phyloP scores from a whole-genome alignment of 306 rosid species.

The Styphnolobium japonicum region DNA sequence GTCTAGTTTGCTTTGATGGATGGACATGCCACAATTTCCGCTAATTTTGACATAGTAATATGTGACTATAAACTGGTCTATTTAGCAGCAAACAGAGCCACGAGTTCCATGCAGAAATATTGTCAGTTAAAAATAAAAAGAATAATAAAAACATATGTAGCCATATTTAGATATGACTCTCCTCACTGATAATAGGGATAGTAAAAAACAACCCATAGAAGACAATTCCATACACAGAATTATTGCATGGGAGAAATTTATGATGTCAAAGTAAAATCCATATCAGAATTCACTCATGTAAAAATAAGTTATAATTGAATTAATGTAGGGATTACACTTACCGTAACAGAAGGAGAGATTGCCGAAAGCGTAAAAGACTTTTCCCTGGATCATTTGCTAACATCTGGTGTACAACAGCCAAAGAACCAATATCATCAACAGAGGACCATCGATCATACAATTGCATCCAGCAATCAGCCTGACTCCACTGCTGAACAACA shows the following conservation, averaged over 20 bases:
- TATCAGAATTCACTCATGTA: not conserved
- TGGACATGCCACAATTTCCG: not conserved
- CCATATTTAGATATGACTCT: not conserved
- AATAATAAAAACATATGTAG: not conserved
- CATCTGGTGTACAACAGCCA: conserved; percentile 92
- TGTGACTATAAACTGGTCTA: not conserved
- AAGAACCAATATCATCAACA: conserved; percentile 89
- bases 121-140: not conserved
- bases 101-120: not conserved
- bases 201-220: not conserved
- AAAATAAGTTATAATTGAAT: not conserved
- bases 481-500: conserved; percentile 63
- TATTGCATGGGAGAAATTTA: not conserved
- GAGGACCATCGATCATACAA: conserved; percentile 87
- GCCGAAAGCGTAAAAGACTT: conserved; percentile 81
- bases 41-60: not conserved
- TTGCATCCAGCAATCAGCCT: conserved; percentile 97
- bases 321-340: conserved; percentile 28
- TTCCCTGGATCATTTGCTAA: conserved; percentile 80
- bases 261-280: not conserved
- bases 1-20: not conserved
- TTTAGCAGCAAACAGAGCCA: not conserved
- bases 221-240: not conserved
- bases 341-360: conserved; percentile 83
- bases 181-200: not conserved